Evolutionary conservation across 169 alveolate species (phyloP), one percentile per base, ranked within the genome.

Genomic region (Babesia bovis): DNA sequence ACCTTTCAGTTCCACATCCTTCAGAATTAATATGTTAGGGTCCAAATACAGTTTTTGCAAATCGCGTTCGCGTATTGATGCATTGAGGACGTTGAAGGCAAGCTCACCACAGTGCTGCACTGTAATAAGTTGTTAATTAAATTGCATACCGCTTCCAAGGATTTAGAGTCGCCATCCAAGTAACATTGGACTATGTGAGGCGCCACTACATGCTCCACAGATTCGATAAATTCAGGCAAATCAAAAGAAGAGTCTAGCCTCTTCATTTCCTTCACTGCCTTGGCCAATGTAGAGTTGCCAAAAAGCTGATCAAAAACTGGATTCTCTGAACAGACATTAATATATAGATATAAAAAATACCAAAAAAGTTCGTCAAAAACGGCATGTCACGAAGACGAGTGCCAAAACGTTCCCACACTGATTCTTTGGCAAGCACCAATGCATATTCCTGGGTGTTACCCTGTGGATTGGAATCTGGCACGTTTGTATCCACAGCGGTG

Each of bases 221-320:
- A 50, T 65, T 89, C 91, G 61, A 88, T 85, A 47, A 94, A 70
- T 51, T 94, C 95, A 7, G 92, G 85, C 35, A 93, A 49, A 49
- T 91, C 92, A 71, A 94, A 94, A 26, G 85, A 70, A 17, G 95
- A 90, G 75, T 94, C 97, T 0, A 87, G 17, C 60, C 68, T 68
- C 85, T 93, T 93, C 97, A 93, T 93, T 69, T 93, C 96, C 53
- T 92, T 74, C 15, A 94, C 69, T 17, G 95, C 95, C 4, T 85
- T 88, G 1, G 97, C 93, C 10, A 94, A 32, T 59, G 93, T 93
- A 19, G 94, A 90, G 77, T 92, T 94, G 7, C 93, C 94, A 72
- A 92, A 94, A 23, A 94, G 67, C 75, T 89, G 85, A 17, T 90
- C 93, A 30, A 92, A 55, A 35, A 89, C 30, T 3, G 94, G 94